phyloP scores from a whole-genome alignment of 2,329 filamentous ascomycete species.

The Thelonectria rubi region DNA sequence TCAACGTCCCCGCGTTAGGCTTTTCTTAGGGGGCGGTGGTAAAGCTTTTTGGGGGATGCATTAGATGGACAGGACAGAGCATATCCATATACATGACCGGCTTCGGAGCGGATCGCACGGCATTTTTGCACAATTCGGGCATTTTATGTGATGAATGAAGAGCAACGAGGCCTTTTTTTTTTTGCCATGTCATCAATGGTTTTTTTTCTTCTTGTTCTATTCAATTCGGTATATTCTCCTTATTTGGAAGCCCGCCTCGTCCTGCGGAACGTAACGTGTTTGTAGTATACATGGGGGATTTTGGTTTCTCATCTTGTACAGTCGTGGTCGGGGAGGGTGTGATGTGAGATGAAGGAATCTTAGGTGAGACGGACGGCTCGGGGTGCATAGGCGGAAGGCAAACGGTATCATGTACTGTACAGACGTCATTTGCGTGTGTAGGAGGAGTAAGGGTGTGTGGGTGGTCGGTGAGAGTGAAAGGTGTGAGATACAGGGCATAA shows the following conservation, averaged over 20 bases:
- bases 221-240: not conserved
- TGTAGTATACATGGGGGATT: slow-evolving; percentile 31
- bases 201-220: not conserved
- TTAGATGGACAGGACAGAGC: too few relatives aligned
- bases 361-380: slow-evolving; percentile 10
- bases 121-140: too few relatives aligned
- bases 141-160: not conserved
- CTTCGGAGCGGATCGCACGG: too few relatives aligned
- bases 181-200: too few relatives aligned
- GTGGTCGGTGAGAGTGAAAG: slow-evolving; percentile 24
- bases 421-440: too few relatives aligned
- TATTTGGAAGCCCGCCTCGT: slow-evolving; percentile 1
- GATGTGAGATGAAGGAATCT: slow-evolving; percentile 12
- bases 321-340: not conserved
- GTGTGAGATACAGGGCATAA: slow-evolving; percentile 9
- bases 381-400: not conserved
- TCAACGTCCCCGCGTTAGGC: too few relatives aligned
- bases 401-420: too few relatives aligned
- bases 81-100: too few relatives aligned
- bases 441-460: not conserved
- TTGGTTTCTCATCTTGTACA: not conserved
- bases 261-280: not conserved
- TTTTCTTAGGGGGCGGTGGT: too few relatives aligned
- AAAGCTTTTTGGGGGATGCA: too few relatives aligned
- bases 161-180: not conserved